Conservation (phyloP, 441 rosid species). For the Eruca vesicaria region DNA sequence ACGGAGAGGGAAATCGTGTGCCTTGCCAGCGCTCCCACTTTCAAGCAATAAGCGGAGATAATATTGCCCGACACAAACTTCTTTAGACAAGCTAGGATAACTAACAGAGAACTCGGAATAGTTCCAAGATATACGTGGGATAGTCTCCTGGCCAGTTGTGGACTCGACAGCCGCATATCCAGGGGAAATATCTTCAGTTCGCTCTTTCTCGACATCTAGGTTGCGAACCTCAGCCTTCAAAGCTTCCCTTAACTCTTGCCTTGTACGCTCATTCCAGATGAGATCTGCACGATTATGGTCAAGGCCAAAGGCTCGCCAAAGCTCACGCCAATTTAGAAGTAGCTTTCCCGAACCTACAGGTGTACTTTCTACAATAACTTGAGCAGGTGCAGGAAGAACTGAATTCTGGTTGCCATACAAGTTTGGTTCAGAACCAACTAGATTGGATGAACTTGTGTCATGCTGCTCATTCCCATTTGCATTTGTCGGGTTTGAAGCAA, state of each 20-base stretch:
- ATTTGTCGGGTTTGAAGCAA: constrained; percentile 46
- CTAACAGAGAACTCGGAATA: constrained; percentile 91
- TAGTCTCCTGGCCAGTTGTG: constrained; percentile 69
- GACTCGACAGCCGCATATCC: constrained; percentile 57
- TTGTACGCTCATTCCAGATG: constrained; percentile 98
- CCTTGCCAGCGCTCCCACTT: constrained; percentile 87
- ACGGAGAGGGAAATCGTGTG: constrained; percentile 97
- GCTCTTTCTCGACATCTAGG: constrained; percentile 96
- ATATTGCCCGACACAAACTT: constrained; percentile 99
- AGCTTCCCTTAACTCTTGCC: constrained; percentile 98
- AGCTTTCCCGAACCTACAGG: constrained; percentile 99
- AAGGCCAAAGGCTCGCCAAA: constrained; percentile 99
- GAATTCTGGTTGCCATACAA: constrained; percentile 48
- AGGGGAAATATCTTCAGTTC: constrained; percentile 95
- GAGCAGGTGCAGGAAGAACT: constrained; percentile 95
- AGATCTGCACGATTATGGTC: constrained; percentile 99
- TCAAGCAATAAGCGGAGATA: constrained; percentile 98
- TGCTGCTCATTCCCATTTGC: constrained; percentile 44
- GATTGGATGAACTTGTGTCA: constrained; percentile 52
- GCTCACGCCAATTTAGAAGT: constrained; percentile 95
- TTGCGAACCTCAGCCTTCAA: constrained; percentile 98
- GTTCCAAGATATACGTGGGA: constrained; percentile 97
- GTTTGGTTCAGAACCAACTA: constrained; percentile 49
- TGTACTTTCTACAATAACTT: constrained; percentile 91
- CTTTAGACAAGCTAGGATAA: constrained; percentile 96